Percentiles rank a stretch among this genome's conserved stretches.
Evolutionary conservation across 768 basidiomycete species (phyloP).

Genomic region (Favolaschia claudopus): DNA sequence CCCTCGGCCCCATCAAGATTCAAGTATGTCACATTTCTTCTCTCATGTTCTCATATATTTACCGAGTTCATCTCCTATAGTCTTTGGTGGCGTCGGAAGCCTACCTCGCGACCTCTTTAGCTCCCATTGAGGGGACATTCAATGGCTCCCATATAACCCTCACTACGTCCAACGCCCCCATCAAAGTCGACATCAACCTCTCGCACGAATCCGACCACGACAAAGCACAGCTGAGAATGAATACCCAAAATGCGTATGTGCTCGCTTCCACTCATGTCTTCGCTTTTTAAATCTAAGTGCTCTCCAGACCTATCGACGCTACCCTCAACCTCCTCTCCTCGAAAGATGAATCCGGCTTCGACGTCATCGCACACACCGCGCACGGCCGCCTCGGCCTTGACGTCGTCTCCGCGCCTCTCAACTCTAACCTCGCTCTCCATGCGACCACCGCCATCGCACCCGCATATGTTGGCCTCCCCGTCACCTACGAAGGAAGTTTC

Average conservation of each 20-base stretch:
- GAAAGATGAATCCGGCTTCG: background rate
- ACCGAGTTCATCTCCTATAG: background rate
- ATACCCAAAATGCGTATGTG: conserved; percentile 18
- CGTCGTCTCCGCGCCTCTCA: conserved; percentile 1
- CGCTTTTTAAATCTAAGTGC: background rate
- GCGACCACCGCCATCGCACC: conserved; percentile 13
- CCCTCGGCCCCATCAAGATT: conserved; percentile 4
- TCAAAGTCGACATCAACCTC: conserved; percentile 22
- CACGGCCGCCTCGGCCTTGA: conserved; percentile 1
- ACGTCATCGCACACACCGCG: conserved; percentile 10
- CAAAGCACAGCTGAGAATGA: background rate
- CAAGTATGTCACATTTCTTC: background rate
- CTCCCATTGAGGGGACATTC: conserved; percentile 18
- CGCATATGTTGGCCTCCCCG: background rate
- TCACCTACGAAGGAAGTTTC: conserved; percentile 16
- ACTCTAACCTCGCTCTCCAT: background rate
- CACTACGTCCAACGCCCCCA: conserved; percentile 7
- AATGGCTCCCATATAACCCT: conserved; percentile 14
- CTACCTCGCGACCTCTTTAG: background rate
- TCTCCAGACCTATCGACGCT: background rate
- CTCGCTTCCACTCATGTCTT: background rate
- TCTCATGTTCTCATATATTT: no score
- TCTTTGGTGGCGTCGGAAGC: background rate
- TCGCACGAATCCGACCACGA: background rate
- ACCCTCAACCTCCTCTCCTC: conserved; percentile 12